A percentile compares a stretch with the other conserved stretches of the same genome.
These are phyloP conservation scores for Cystofilobasidium capitatum DNA, from an alignment of 768 basidiomycete species.

Conservation along the genomic window DNA sequence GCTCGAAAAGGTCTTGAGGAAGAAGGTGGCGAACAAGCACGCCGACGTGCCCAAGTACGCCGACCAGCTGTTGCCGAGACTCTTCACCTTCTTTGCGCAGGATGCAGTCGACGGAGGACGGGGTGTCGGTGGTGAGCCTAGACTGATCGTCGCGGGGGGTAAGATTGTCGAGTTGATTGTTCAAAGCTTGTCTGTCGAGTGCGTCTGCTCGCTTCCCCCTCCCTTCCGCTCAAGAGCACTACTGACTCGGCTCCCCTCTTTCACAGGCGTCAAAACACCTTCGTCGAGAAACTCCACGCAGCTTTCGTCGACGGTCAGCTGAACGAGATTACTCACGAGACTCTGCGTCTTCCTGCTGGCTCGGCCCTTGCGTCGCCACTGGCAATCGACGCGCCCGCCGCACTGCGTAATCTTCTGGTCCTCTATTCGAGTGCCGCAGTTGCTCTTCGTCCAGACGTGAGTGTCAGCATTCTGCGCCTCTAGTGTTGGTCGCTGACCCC, in stretches of 20 bases:
- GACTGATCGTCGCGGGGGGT: slow-evolving; percentile 55
- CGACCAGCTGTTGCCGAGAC: slow-evolving; percentile 59
- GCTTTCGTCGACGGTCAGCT: slow-evolving; percentile 53
- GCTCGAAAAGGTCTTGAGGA: slow-evolving; percentile 52
- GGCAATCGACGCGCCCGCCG: slow-evolving; percentile 42
- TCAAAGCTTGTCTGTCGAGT: slow-evolving; percentile 58
- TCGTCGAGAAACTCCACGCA: slow-evolving; percentile 47
- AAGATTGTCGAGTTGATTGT: slow-evolving; percentile 59
- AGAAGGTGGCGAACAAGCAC: slow-evolving; percentile 51
- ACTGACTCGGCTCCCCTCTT: neutral
- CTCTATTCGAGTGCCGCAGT: slow-evolving; percentile 60
- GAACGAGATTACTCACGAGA: slow-evolving; percentile 49
- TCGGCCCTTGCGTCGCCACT: neutral
- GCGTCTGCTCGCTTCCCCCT: slow-evolving; percentile 39
- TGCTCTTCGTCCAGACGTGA: slow-evolving; percentile 58
- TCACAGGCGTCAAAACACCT: slow-evolving; percentile 56
- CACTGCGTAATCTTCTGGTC: slow-evolving; percentile 56
- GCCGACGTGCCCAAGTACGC: slow-evolving; percentile 69
- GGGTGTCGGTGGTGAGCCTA: slow-evolving; percentile 42
- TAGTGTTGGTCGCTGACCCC: slow-evolving; percentile 13
- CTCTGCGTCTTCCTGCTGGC: slow-evolving; percentile 46
- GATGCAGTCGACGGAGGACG: slow-evolving; percentile 34
- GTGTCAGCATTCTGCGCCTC: slow-evolving; percentile 27
- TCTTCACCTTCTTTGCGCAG: slow-evolving; percentile 58
- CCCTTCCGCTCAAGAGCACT: neutral